A percentile compares a stretch with the other conserved stretches of the same genome.
Evolutionary conservation across 768 basidiomycete species (phyloP).

Genomic region (Lanmaoa rubissima): DNA sequence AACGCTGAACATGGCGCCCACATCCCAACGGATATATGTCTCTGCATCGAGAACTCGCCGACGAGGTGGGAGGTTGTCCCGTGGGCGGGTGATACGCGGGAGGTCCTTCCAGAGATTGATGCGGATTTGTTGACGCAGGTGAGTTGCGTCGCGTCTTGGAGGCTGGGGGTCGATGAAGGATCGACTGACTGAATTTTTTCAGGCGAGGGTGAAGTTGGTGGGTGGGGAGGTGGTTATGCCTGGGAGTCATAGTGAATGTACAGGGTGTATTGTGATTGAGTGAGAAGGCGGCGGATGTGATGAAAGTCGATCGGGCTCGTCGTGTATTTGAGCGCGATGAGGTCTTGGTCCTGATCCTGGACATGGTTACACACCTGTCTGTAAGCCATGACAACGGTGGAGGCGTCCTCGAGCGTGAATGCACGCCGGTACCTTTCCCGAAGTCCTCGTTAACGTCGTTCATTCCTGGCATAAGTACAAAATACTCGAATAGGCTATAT

Average conservation of each 20-base stretch:
- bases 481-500: too few species aligned
- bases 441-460: too few species aligned
- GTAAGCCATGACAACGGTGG: too few species aligned
- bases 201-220: slow-evolving; percentile 33
- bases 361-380: too few species aligned
- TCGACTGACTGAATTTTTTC: background rate
- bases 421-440: too few species aligned
- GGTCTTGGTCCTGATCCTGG: too few species aligned
- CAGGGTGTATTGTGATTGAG: background rate
- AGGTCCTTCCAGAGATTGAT: slow-evolving; percentile 62
- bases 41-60: slow-evolving; percentile 72
- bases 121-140: slow-evolving; percentile 59
- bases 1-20: slow-evolving; percentile 70
- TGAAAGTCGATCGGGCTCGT: too few species aligned
- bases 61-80: slow-evolving; percentile 71
- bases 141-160: background rate
- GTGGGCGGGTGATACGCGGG: slow-evolving; percentile 49
- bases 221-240: slow-evolving; percentile 15
- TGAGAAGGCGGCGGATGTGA: background rate
- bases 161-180: background rate
- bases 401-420: too few species aligned
- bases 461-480: too few species aligned
- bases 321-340: too few species aligned
- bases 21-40: slow-evolving; percentile 77
- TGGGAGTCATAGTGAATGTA: slow-evolving; percentile 27